phyloP scores from a whole-genome alignment of 2,329 filamentous ascomycete species.

The Sporothrix protearum region DNA sequence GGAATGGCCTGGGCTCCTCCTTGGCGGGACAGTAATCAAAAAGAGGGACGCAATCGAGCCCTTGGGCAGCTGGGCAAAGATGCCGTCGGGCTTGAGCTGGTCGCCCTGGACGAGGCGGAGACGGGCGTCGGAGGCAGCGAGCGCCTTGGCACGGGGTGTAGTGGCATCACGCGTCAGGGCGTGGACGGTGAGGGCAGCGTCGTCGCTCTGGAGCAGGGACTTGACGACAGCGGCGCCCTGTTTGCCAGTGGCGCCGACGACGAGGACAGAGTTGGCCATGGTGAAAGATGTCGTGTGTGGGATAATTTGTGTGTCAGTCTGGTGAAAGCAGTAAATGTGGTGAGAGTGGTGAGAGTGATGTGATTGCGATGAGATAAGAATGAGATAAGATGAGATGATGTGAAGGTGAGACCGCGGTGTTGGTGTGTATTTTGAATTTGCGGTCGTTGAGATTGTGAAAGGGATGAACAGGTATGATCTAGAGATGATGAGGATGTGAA shows the following conservation, averaged over 20 bases:
- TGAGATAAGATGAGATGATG: neutral
- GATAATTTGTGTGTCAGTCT: too few relatives aligned
- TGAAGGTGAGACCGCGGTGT: neutral
- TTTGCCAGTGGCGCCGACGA: conserved; percentile 28
- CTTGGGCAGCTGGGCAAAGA: conserved; percentile 36
- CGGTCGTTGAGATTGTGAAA: neutral
- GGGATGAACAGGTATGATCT: neutral
- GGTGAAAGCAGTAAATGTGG: neutral
- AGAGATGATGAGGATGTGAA: neutral
- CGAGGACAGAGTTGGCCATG: conserved; percentile 22
- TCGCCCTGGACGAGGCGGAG: conserved; percentile 38
- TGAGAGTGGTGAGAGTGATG: neutral
- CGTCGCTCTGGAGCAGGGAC: conserved; percentile 22
- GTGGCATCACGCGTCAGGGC: conserved; percentile 31
- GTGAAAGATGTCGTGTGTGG: neutral
- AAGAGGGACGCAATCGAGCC: conserved; percentile 36
- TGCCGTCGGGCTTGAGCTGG: conserved; percentile 33
- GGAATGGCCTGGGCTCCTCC: conserved; percentile 38
- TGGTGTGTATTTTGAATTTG: neutral
- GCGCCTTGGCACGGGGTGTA: conserved; percentile 34
- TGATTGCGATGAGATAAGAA: neutral
- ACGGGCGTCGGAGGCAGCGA: conserved; percentile 38
- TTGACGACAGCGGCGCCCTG: conserved; percentile 27
- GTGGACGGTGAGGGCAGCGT: conserved; percentile 26
- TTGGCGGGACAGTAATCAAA: conserved; percentile 35